Evolutionary conservation across 2,329 filamentous ascomycete species (phyloP), one percentile per base, ranked within the genome.

Genomic region (Ceratocystis cacaofunesta): DNA sequence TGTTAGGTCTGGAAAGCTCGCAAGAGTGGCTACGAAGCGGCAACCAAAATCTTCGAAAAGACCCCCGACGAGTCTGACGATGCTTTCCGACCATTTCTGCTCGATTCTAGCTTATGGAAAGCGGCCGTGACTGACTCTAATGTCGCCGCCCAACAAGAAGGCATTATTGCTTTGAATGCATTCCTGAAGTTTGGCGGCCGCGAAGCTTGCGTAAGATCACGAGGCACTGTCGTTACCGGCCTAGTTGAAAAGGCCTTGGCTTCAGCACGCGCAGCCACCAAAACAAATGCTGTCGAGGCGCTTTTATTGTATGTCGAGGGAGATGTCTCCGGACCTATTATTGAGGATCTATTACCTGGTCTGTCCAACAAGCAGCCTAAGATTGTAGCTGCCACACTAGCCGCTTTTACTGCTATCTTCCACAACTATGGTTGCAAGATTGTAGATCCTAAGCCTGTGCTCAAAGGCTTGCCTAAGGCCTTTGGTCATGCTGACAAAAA

Each of bases 401-500:
- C 85, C 36, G 89, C 90, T 1, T 78, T 99, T 55, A 90, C 88
- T 0, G 82, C 86, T 61, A 90, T 97, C 67, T 94, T 89, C 73
- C 91, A 96, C 75, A 94, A 90, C 72, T 99, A 92, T 74, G 94
- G 95, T 66, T 95, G 91, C 78, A 96, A 96, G 76, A 85, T 90
- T 19, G 87, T 94, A 62, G 94, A 99, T 72, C 90, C 95, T 2
- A 96, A 99, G 73, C 87, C 90, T 1, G 85, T 95, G 22, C 82
- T 97, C 67, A 97, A 97, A 74, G 78, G 83, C 10, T 79, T 99
- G 1, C 91, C 94, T 2, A 95, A 96, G 73, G 87, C 87, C 1
- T 99, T 96, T 73, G 90, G 90, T 22, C 94, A 97, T 74, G 92
- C 94, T 41, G 94, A 99, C 80, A 99, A 99, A 77, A 97, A 97